Conservation (phyloP, 805 yeast genomes). For the Hanseniaspora meyeri region DNA sequence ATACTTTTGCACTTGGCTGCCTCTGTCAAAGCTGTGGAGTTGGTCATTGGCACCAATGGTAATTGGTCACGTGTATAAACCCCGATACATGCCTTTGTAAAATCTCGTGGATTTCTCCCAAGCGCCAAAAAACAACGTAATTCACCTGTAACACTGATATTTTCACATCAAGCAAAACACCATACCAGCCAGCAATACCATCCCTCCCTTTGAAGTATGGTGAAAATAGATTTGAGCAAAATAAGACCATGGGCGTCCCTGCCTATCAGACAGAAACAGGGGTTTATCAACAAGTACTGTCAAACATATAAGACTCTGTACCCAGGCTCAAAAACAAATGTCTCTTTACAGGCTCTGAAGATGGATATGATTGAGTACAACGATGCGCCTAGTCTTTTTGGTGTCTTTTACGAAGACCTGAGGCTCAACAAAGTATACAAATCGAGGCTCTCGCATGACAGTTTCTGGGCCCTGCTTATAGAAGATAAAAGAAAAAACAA, state of each 20-base stretch:
- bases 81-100: too few species aligned
- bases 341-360: slow-evolving; percentile 21
- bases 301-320: slow-evolving; percentile 21
- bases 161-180: too few species aligned
- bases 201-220: too few species aligned
- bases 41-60: too few species aligned
- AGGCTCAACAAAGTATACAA: slow-evolving; percentile 13
- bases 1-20: too few species aligned
- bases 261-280: slow-evolving; percentile 20
- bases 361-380: slow-evolving; percentile 18
- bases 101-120: too few species aligned
- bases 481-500: slow-evolving; percentile 6
- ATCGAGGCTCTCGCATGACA: slow-evolving; percentile 9
- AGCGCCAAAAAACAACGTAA: too few species aligned
- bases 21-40: too few species aligned
- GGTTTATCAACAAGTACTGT: slow-evolving; percentile 21
- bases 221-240: background rate
- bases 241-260: slow-evolving; percentile 21
- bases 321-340: slow-evolving; percentile 26
- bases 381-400: slow-evolving; percentile 26
- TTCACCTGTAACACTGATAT: too few species aligned
- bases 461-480: background rate
- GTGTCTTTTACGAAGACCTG: slow-evolving; percentile 26
- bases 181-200: too few species aligned
- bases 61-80: too few species aligned